Evolutionary conservation across 2,329 filamentous ascomycete species (phyloP), one percentile per base, ranked within the genome.

Genomic region (Decorospora gaudefroyi): DNA sequence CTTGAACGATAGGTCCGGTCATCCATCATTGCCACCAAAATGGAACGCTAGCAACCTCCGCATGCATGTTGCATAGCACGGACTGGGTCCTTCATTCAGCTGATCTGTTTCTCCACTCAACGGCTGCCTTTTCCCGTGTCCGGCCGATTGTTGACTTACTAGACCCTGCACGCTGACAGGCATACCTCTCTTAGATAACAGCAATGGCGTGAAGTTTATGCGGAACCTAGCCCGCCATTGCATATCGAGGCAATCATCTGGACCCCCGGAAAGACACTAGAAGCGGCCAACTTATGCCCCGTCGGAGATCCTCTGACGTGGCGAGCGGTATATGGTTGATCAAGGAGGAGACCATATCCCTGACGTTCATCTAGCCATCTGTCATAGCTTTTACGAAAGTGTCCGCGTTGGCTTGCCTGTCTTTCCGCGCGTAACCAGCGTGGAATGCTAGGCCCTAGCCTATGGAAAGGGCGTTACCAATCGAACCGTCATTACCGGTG

Each of bases 251-350:
- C 70, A 71, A 70, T 72, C 68, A 71, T 69, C 68, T 70, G 66
- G 65, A 57, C 65, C 65, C 43, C 56, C 62, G 59, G 63, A 59
- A 55, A 59, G 54, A 72, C 71, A 70, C 73, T 75, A 75, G 72
- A 68, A 70, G 68, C 64, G 69, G 69, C 72, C 72, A 71, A 68
- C 73, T 67, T 67, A 67, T 70, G 65, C 68, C 66, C 71, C 68
- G 68, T 74, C 72, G 74, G 72, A 74, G 73, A 76, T 72, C 74
- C 70, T 74, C 74, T 76, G 74, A 77, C 74, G 74, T 77, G 74
- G 74, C 74, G 70, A 68, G 51, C 67, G 62, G 63, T 71, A 69
- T 71, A 65, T 74, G 70, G 72, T 72, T 70, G 67, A 72, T 65
- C 53, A 51, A 49, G 62, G 61, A 63, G 61, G 61, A 65, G 59